A percentile compares a stretch with the other conserved stretches of the same genome.
These are phyloP conservation scores for Purpureocillium lavendulum DNA, from an alignment of 2,329 filamentous ascomycete genomes.

Conservation along the genomic window DNA sequence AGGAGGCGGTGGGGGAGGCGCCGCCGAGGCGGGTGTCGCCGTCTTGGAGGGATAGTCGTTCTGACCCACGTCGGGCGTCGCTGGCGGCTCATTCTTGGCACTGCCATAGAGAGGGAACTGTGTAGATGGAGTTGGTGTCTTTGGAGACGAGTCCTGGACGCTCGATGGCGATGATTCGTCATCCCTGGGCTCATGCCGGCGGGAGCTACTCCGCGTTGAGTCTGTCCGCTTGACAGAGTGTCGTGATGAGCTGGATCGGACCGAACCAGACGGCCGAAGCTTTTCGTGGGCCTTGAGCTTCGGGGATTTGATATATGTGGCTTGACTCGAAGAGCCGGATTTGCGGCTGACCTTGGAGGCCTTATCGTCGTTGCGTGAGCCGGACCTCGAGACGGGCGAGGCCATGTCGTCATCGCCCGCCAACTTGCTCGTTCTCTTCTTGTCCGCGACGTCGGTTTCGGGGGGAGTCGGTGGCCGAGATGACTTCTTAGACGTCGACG, in stretches of 20 bases:
- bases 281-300: constrained; percentile 26
- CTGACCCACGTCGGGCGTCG: constrained; percentile 24
- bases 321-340: constrained; percentile 51
- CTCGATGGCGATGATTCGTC: constrained; percentile 37
- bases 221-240: constrained; percentile 26
- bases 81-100: constrained; percentile 26
- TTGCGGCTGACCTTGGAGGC: constrained; percentile 43
- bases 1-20: constrained; percentile 36
- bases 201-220: constrained; percentile 24
- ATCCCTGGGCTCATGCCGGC: constrained; percentile 30
- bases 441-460: constrained; percentile 51
- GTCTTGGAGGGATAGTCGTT: constrained; percentile 25
- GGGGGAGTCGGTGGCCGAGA: constrained; percentile 53
- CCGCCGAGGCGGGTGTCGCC: constrained; percentile 27
- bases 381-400: constrained; percentile 34
- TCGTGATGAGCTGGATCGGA: constrained; percentile 24
- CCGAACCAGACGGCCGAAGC: constrained; percentile 24
- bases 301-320: constrained; percentile 39
- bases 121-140: constrained; percentile 48
- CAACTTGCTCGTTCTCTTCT: constrained; percentile 27
- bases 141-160: constrained; percentile 48
- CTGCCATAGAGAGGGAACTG: constrained; percentile 39
- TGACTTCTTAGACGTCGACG: constrained; percentile 29
- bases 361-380: constrained; percentile 37
- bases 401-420: constrained; percentile 17